These are phyloP conservation scores for Chloris gayana DNA, from an alignment of 176 grass and related monocot genomes.

Conservation along the genomic window DNA sequence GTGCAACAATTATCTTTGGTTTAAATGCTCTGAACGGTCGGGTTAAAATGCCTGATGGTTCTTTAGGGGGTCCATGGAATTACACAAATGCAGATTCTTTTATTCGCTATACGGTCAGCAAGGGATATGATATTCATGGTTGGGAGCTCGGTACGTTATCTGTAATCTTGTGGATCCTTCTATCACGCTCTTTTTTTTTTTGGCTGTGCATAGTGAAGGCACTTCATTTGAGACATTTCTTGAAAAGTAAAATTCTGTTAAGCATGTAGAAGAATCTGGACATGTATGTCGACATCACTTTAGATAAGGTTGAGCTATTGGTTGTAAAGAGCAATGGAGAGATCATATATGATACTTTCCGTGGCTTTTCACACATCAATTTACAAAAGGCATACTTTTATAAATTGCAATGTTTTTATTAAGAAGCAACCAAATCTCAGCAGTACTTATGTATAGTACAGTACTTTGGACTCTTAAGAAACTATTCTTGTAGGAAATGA, in stretches of 20 bases:
- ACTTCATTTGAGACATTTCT: constrained; percentile 5
- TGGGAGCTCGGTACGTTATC: constrained; percentile 79
- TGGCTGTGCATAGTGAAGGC: neutral
- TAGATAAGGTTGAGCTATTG: constrained; percentile 36
- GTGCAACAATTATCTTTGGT: constrained; percentile 66
- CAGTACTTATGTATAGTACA: neutral
- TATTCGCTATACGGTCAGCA: constrained; percentile 63
- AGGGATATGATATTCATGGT: constrained; percentile 73
- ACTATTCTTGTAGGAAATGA: constrained; percentile 63
- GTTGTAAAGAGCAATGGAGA: constrained; percentile 12
- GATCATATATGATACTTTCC: constrained; percentile 31
- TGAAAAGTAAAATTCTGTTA: constrained; percentile 13
- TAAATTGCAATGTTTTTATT: neutral
- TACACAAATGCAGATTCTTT: constrained; percentile 77
- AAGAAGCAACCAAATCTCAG: constrained; percentile 22
- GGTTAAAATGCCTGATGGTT: constrained; percentile 62
- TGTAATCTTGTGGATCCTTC: neutral
- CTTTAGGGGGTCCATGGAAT: constrained; percentile 81
- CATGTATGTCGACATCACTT: constrained; percentile 29
- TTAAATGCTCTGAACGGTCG: constrained; percentile 81
- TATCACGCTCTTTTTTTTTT: neutral
- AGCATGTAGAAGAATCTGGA: constrained; percentile 1
- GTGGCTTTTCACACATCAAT: constrained; percentile 36
- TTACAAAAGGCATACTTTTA: constrained; percentile 27
- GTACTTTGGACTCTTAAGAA: neutral